Percentiles rank a stretch among this genome's conserved stretches.
These are phyloP conservation scores for Neocallimastix lanati DNA, from an alignment of 192 early-diverging fungal genomes.

Conservation along the genomic window DNA sequence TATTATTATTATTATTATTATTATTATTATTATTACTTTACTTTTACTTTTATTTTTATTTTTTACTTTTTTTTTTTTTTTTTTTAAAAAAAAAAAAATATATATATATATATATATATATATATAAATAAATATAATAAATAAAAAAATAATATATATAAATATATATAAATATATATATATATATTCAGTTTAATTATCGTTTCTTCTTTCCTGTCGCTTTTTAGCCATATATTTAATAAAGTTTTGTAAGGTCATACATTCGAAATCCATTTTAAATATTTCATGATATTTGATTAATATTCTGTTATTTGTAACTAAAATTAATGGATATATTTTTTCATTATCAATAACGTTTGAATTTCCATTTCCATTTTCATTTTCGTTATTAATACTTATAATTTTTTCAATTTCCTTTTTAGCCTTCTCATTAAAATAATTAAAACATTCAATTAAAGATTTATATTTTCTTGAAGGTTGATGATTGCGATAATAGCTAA, in stretches of 20 bases:
- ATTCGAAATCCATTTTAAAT: neutral
- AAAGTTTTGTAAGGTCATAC: neutral
- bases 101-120: too few relatives aligned
- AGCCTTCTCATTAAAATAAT: neutral
- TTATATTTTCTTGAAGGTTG: neutral
- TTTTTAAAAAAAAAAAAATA: too few relatives aligned
- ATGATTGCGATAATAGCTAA: neutral
- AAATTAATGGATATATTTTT: neutral
- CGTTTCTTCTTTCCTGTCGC: neutral
- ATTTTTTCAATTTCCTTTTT: neutral
- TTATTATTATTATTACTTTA: too few relatives aligned
- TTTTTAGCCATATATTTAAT: neutral
- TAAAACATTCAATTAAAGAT: neutral
- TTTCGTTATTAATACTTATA: neutral
- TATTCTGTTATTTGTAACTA: neutral
- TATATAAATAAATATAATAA: too few relatives aligned
- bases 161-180: too few relatives aligned
- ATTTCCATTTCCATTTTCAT: too few relatives aligned
- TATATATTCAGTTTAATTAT: too few relatives aligned
- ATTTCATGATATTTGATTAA: neutral
- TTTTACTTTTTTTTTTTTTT: too few relatives aligned
- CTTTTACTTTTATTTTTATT: too few relatives aligned
- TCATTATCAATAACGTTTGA: neutral
- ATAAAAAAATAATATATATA: too few relatives aligned
- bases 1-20: too few relatives aligned